A percentile compares a stretch with the other conserved stretches of the same genome.
Evolutionary conservation across 1,139 yeast species (phyloP).

Genomic region (Yamadazyma conglobata): DNA sequence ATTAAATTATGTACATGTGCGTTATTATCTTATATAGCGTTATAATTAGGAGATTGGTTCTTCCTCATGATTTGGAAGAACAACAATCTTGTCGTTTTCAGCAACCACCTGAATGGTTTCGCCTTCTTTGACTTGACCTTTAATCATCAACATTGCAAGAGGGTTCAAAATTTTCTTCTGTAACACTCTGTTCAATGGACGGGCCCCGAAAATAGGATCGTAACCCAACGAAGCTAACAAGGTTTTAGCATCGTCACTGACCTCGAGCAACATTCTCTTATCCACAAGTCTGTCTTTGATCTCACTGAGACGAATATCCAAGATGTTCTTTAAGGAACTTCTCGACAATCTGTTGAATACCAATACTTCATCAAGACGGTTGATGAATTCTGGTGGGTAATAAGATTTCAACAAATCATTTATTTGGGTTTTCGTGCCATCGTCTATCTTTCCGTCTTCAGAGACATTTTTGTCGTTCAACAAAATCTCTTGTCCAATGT

Average conservation of each 20-base stretch:
- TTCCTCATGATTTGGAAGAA: conserved; percentile 51
- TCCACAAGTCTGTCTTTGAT: conserved; percentile 75
- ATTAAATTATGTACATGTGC: background rate
- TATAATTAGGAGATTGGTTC: too few species aligned
- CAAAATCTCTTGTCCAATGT: conserved; percentile 89
- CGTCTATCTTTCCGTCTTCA: conserved; percentile 46
- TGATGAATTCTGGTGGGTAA: conserved; percentile 93
- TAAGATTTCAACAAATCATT: conserved; percentile 61
- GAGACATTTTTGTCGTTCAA: conserved; percentile 50
- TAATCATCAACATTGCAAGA: conserved; percentile 72
- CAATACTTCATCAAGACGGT: conserved; percentile 86
- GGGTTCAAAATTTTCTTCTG: conserved; percentile 83
- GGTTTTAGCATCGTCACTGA: conserved; percentile 62
- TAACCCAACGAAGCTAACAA: conserved; percentile 85
- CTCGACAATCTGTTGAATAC: conserved; percentile 87
- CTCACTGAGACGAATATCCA: conserved; percentile 78
- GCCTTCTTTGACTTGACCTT: conserved; percentile 71
- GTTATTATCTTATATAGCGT: background rate
- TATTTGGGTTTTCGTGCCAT: conserved; percentile 54
- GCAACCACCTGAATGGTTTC: conserved; percentile 53
- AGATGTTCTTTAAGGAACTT: conserved; percentile 67
- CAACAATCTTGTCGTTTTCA: conserved; percentile 25
- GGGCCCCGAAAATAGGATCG: conserved; percentile 89
- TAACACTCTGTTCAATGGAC: conserved; percentile 88
- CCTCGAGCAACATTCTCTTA: conserved; percentile 64